Base-by-base conservation (phyloP, 1,284 basidiomycete species). In the Cryptococcus sp. region DNA sequence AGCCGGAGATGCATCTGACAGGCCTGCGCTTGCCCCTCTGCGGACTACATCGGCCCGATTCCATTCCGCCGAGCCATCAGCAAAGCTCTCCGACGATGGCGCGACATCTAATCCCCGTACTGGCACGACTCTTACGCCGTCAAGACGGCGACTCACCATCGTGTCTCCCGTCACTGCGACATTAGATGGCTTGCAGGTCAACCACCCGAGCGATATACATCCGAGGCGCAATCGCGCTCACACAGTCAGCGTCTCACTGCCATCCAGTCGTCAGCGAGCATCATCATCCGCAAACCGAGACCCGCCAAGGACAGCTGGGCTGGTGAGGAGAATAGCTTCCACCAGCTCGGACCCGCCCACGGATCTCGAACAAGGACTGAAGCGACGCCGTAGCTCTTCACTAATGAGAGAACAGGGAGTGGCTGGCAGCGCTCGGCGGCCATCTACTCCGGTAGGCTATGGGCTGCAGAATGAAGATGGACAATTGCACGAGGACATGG, bases 401-500 rank as follows among this genome's bases (percentile, higher is more conserved):
- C 7, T 35, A 35, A 13, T 13, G 13, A 35, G 31, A 35, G 31
- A 35, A 35, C 31, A 8, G 2, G 31, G 31, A 35, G 31, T 8
- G 31, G 8, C 31, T 35, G 31, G 31, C 31, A 10, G 2, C 11
- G 5, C 42, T 45, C 42, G 42, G 15, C 49, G 56, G 41, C 47
- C 52, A 19, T 44, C 46, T 39, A 57, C 60, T 16, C 60, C 60
- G 15, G 60, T 61, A 13, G 52, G 49, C 38, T 61, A 50, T 47
- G 56, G 56, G 27, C 3, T 58, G 31, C 38, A 20, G 5, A 56
- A 67, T 47, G 49, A 56, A 17, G 50, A 62, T 23, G 60, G 51
- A 11, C 61, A 68, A 23, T 53, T 76, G 50, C 47, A 70, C 47
- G 75, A 77, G 64, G 73, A 73, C 31, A 62, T 73, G 15, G 72